Evolutionary conservation across 2,329 filamentous ascomycete species (phyloP).

Genomic region (Colletotrichum theobromicola): DNA sequence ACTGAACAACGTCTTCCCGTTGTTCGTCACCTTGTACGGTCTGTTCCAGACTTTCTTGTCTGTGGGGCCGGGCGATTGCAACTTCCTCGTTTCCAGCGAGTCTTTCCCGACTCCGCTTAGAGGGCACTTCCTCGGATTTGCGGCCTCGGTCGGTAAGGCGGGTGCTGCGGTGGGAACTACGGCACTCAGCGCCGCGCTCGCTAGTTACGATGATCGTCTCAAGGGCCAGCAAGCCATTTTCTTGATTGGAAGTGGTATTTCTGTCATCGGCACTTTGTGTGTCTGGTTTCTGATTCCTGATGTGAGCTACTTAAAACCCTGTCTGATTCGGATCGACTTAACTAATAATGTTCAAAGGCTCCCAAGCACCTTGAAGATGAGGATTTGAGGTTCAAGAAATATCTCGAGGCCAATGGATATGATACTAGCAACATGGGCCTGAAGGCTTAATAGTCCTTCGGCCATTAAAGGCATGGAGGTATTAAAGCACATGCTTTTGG

Average conservation of each 20-base stretch:
- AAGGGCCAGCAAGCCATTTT: constrained; percentile 30
- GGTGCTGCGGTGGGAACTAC: constrained; percentile 55
- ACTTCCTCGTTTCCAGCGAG: constrained; percentile 54
- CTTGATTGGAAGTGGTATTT: constrained; percentile 30
- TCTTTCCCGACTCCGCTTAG: constrained; percentile 54
- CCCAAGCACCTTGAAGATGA: constrained; percentile 26
- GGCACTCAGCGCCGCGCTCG: constrained; percentile 9
- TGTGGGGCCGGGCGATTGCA: constrained; percentile 51
- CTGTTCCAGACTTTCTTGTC: constrained; percentile 54
- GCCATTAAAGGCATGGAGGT: fast-evolving
- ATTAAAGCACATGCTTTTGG: neutral
- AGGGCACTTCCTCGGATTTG: constrained; percentile 54
- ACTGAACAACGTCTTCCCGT: constrained; percentile 50
- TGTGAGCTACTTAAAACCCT: neutral
- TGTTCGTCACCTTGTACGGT: constrained; percentile 57
- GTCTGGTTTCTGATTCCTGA: constrained; percentile 31
- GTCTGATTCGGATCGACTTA: fast-evolving
- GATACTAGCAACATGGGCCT: constrained; percentile 25
- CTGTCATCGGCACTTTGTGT: constrained; percentile 26
- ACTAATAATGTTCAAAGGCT: neutral
- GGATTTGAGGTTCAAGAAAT: constrained; percentile 24
- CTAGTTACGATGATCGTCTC: constrained; percentile 21
- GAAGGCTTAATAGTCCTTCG: neutral
- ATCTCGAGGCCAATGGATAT: constrained; percentile 24
- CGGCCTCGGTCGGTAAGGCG: constrained; percentile 55